These are phyloP conservation scores for Hypoxylon sp. DNA, from an alignment of 2,329 filamentous ascomycete species.

Conservation along the genomic window DNA sequence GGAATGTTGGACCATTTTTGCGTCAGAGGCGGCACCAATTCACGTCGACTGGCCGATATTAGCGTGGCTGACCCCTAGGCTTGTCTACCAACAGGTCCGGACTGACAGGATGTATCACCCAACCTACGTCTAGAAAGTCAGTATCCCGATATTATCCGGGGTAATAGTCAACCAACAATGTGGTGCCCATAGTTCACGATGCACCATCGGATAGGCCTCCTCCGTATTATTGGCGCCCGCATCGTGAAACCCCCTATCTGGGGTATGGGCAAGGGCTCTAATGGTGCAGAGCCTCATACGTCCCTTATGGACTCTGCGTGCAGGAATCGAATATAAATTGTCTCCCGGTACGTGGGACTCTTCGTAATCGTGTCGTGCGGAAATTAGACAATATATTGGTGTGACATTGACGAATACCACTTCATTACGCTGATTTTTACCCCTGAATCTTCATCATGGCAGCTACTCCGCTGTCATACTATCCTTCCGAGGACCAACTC, in stretches of 20 bases:
- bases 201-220: slow-evolving; percentile 2
- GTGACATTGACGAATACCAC: slow-evolving; percentile 3
- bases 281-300: slow-evolving; percentile 11
- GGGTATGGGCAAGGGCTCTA: not conserved
- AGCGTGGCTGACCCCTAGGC: slow-evolving; percentile 7
- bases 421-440: slow-evolving; percentile 8
- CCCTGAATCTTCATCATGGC: slow-evolving; percentile 19
- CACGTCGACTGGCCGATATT: slow-evolving; percentile 1
- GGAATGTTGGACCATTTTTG: slow-evolving; percentile 14
- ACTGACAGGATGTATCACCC: not conserved
- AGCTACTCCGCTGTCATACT: slow-evolving; percentile 23
- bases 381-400: slow-evolving; percentile 15
- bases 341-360: not conserved
- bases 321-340: slow-evolving; percentile 14
- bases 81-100: not conserved
- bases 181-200: slow-evolving; percentile 2
- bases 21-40: slow-evolving; percentile 25
- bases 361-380: not conserved
- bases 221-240: slow-evolving; percentile 18
- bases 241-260: not conserved
- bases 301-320: not conserved
- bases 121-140: not conserved
- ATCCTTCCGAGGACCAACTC: slow-evolving; percentile 21
- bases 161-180: not conserved
- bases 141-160: slow-evolving; percentile 23